Evolutionary conservation across 2,329 filamentous ascomycete species (phyloP).

Genomic region (Diaporthe nobilis): DNA sequence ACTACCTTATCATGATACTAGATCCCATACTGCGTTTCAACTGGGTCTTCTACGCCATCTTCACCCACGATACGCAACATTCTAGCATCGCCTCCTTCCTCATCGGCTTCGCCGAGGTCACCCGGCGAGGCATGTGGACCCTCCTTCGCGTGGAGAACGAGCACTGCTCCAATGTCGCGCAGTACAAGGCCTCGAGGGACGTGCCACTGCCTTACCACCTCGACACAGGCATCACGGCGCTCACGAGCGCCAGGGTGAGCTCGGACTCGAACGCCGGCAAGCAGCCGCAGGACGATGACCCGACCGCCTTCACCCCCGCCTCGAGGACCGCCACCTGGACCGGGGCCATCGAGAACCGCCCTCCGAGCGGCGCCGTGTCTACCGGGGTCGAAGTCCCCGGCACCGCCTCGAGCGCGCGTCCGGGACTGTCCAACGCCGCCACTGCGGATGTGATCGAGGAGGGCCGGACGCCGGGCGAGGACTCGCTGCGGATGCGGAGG

Average conservation of each 20-base stretch:
- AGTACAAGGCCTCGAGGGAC: constrained; percentile 91
- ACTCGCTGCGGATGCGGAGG: constrained; percentile 45
- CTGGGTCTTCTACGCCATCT: constrained; percentile 95
- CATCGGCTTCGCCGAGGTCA: constrained; percentile 83
- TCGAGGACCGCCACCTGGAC: constrained; percentile 33
- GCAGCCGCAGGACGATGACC: constrained; percentile 24
- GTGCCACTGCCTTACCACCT: constrained; percentile 86
- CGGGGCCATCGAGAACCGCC: constrained; percentile 24
- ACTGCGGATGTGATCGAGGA: constrained; percentile 41
- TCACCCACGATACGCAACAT: constrained; percentile 84
- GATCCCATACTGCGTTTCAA: constrained; percentile 91
- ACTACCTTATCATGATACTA: constrained; percentile 86
- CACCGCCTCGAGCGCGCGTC: constrained; percentile 16
- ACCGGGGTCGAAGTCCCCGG: constrained; percentile 45
- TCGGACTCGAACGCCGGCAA: constrained; percentile 48
- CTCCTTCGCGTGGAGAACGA: constrained; percentile 97
- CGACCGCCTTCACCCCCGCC: constrained; percentile 40
- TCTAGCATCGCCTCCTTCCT: constrained; percentile 86
- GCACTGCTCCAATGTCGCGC: constrained; percentile 91
- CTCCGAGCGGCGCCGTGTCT: constrained; percentile 42
- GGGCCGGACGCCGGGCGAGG: constrained; percentile 33
- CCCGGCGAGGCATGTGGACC: constrained; percentile 90
- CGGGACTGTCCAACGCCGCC: constrained; percentile 45
- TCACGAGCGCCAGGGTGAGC: constrained; percentile 51
- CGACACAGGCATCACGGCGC: constrained; percentile 59